These are phyloP conservation scores for Heritiera littoralis DNA, from an alignment of 345 rosid genomes.

Conservation along the genomic window DNA sequence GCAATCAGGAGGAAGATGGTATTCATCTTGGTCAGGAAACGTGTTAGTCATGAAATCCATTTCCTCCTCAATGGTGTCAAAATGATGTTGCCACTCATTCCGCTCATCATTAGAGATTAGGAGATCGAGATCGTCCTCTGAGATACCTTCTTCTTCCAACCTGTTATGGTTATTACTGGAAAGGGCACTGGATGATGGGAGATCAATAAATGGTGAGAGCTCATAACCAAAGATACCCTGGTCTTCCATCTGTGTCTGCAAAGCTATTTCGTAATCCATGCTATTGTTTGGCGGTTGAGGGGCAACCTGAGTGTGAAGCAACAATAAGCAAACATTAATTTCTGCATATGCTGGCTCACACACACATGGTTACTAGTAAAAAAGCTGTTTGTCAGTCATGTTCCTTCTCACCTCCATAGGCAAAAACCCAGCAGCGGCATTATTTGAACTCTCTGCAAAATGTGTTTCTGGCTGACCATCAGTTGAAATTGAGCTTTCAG, in stretches of 20 bases:
- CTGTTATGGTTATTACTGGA: background rate
- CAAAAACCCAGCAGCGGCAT: background rate
- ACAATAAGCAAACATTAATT: conserved; percentile 14
- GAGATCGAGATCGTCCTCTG: background rate
- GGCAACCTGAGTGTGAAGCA: conserved; percentile 19
- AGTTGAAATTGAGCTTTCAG: background rate
- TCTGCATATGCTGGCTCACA: background rate
- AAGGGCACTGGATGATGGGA: background rate
- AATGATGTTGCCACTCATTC: background rate
- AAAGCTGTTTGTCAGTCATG: background rate
- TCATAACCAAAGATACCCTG: background rate
- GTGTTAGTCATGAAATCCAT: conserved; percentile 13
- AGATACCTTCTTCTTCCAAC: conserved; percentile 5
- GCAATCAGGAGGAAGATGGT: conserved; percentile 9
- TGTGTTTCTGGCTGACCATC: background rate
- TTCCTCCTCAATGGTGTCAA: background rate
- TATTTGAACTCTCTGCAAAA: background rate
- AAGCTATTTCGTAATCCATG: background rate
- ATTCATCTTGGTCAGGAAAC: background rate
- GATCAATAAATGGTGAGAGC: background rate
- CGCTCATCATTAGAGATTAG: background rate
- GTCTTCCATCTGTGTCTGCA: background rate
- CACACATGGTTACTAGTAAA: background rate
- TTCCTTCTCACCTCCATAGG: background rate
- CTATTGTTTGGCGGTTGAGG: background rate